Evolutionary conservation across 805 yeast genomes (phyloP).

Genomic region (Candida silvatica): DNA sequence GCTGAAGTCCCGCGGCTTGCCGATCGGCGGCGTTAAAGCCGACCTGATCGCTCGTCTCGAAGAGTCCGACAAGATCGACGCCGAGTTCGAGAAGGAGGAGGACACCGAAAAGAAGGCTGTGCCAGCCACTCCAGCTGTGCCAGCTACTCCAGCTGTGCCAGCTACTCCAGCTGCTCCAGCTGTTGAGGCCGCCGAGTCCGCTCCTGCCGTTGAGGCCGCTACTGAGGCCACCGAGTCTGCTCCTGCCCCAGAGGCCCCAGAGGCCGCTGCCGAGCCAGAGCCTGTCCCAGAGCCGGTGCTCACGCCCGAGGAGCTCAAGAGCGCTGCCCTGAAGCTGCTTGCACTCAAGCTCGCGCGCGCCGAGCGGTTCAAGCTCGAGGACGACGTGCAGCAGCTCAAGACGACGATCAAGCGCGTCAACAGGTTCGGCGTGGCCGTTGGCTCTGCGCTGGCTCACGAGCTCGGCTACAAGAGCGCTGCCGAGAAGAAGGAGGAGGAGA

Average conservation of each 20-base stretch:
- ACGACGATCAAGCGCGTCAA: constrained; percentile 63
- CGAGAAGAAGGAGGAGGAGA: constrained; percentile 2
- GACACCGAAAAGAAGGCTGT: constrained; percentile 8
- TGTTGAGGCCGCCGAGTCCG: background rate
- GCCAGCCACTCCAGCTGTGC: constrained; percentile 3
- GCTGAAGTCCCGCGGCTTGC: constrained; percentile 57
- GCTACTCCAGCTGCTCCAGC: constrained; percentile 10
- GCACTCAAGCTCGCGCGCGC: constrained; percentile 63
- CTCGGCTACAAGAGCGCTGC: constrained; percentile 38
- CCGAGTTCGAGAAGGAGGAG: constrained; percentile 16
- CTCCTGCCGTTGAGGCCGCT: background rate
- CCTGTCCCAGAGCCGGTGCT: constrained; percentile 19
- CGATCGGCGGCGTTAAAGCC: constrained; percentile 72
- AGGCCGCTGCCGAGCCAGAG: constrained; percentile 11
- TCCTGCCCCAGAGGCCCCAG: background rate
- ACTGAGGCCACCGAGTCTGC: constrained; percentile 5
- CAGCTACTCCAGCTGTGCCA: constrained; percentile 9
- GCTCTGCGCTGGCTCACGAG: constrained; percentile 59
- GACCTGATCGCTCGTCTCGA: constrained; percentile 62
- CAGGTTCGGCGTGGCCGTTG: constrained; percentile 73
- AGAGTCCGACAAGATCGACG: constrained; percentile 40
- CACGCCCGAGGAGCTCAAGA: constrained; percentile 64
- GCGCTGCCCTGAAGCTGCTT: constrained; percentile 58
- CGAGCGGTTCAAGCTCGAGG: constrained; percentile 67
- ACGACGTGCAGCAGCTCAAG: constrained; percentile 39